These are phyloP conservation scores for Cladosporium sp. DNA, from an alignment of 2,329 filamentous ascomycete species.

Conservation along the genomic window DNA sequence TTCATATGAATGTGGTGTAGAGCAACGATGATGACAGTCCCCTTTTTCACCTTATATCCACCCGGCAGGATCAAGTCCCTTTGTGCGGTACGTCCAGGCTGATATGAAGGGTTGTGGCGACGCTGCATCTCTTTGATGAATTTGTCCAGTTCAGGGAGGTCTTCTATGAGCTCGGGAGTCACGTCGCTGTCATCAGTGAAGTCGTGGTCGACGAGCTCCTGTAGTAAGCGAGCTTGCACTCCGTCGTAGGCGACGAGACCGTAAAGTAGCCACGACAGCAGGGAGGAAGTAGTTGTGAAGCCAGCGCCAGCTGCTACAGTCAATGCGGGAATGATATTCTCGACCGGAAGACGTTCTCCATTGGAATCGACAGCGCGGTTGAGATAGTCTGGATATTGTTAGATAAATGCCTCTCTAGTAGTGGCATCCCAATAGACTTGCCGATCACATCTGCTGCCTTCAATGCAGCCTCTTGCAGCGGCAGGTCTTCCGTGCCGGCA, in stretches of 20 bases:
- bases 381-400: conserved; percentile 44
- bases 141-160: conserved; percentile 52
- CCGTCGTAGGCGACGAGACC: conserved; percentile 51
- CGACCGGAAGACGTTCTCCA: conserved; percentile 50
- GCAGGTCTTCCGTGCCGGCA: conserved; percentile 31
- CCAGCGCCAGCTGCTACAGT: conserved; percentile 55
- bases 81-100: conserved; percentile 55
- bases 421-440: conserved; percentile 6
- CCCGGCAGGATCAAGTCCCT: conserved; percentile 56
- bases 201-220: conserved; percentile 49
- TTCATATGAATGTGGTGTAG: conserved; percentile 48
- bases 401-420: conserved; percentile 19
- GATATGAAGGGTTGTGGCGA: conserved; percentile 58
- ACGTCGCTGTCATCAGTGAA: conserved; percentile 33
- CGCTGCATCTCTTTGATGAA: conserved; percentile 61
- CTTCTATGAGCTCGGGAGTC: conserved; percentile 35
- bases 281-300: conserved; percentile 57
- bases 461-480: conserved; percentile 36
- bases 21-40: conserved; percentile 51
- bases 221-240: conserved; percentile 54
- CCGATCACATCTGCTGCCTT: conserved; percentile 24
- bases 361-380: conserved; percentile 51
- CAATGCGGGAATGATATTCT: conserved; percentile 39
- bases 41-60: conserved; percentile 53
- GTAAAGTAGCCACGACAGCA: conserved; percentile 58